These are phyloP conservation scores for Aspergillus arachidicola DNA, from an alignment of 2,329 filamentous ascomycete genomes.

Conservation along the genomic window DNA sequence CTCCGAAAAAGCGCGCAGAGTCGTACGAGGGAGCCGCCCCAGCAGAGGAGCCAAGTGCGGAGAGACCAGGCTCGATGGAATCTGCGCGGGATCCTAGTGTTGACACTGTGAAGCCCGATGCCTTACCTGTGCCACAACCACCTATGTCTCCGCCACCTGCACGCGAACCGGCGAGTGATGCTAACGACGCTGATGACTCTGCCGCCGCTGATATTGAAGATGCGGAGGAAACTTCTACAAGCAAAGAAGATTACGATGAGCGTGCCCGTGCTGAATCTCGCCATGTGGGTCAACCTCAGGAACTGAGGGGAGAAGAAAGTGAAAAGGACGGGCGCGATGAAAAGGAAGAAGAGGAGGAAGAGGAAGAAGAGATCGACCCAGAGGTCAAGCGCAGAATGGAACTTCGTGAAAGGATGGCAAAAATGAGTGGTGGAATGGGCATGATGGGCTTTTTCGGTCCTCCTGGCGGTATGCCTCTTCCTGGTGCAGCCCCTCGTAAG, in stretches of 20 bases:
- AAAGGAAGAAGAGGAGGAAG: slow-evolving; percentile 53
- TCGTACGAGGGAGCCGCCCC: slow-evolving; percentile 35
- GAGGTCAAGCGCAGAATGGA: slow-evolving; percentile 85
- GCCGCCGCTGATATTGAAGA: slow-evolving; percentile 66
- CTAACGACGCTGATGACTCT: slow-evolving; percentile 68
- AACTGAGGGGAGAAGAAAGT: slow-evolving; percentile 10
- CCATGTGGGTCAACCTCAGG: slow-evolving; percentile 12
- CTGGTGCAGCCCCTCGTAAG: slow-evolving; percentile 46
- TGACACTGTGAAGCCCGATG: slow-evolving; percentile 34
- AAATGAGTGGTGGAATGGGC: slow-evolving; percentile 96
- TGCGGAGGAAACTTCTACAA: slow-evolving; percentile 63
- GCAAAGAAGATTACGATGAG: slow-evolving; percentile 75
- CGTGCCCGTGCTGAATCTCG: slow-evolving; percentile 30
- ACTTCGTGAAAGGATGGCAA: slow-evolving; percentile 91
- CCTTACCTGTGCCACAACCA: slow-evolving; percentile 40
- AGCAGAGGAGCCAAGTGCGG: slow-evolving; percentile 30
- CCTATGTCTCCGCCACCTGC: slow-evolving; percentile 42
- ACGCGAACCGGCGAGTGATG: slow-evolving; percentile 61
- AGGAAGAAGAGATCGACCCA: slow-evolving; percentile 82
- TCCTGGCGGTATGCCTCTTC: slow-evolving; percentile 61
- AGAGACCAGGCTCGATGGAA: slow-evolving; percentile 36
- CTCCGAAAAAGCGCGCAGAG: slow-evolving; percentile 65
- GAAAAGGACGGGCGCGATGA: slow-evolving; percentile 48
- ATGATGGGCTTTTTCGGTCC: slow-evolving; percentile 92
- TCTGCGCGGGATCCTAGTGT: slow-evolving; percentile 38